Base-by-base conservation (phyloP, 2,329 filamentous ascomycete species). In the Cryphonectria radicalis region DNA sequence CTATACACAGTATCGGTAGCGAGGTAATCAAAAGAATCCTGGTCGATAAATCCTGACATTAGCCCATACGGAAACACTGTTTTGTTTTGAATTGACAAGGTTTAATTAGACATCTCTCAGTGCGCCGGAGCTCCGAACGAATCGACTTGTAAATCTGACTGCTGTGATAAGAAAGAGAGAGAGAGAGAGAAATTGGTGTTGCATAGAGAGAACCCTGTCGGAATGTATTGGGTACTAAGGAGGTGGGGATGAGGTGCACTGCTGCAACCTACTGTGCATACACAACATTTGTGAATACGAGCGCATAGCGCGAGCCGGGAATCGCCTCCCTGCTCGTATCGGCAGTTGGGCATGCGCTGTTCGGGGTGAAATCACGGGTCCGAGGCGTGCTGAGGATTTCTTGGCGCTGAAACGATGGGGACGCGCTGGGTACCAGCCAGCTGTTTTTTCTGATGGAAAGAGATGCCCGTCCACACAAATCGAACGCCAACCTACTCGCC, bases 321-420 rank as follows among this genome's bases (percentile, higher is more conserved):
- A 50, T 71, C 55, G 70, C 70, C 66, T 71, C 42, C 55, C 40
- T 43, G 67, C 67, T 71, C 67, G 70, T 71, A 53, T 69, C 66
- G 37, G 37, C 40, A n/a, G 55, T 40, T 53, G 67, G 35, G 53
- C 53, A 37, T 42, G 43, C 42, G 43, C 42, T 66, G 3, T 40
- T 28, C 64, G 28, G 22, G 32, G 43, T n/a, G 10, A 43, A 19
- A 13, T 11, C 14, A 11, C 35, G 32, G 55, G 17, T 59, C 59
- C 32, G 32, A 62, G 35, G 35, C 32, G 19, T 62, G 59, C 3
- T 62, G 59, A n/a, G 35, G 59, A 19, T 22, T 22, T 40, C 59
- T 62, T 40, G 35, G 35, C 59, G 59, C 19, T 62, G 32, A 32
- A 11, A 62, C 8, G 32, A 62, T n/a, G 32, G 32, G 17, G 59